Evolutionary conservation across 2,329 filamentous ascomycete species (phyloP), one percentile per base, ranked within the genome.

Genomic region (Aspergillus sp.): DNA sequence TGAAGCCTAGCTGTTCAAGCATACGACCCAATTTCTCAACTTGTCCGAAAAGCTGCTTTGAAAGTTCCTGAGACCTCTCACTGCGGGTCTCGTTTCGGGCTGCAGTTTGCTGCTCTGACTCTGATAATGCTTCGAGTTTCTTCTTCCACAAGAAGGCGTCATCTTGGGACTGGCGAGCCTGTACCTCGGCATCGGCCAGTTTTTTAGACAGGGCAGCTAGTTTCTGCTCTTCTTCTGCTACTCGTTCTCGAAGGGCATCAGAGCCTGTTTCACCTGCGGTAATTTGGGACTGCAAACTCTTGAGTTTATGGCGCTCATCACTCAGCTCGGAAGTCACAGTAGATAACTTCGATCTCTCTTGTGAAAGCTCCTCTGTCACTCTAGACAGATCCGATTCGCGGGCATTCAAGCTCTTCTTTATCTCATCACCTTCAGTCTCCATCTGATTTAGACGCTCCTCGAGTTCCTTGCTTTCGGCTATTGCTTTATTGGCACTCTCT

Each of bases 1-100:
- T 82, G 60, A 93, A 95, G 9, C 91, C 91, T 5, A 97, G 76
- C 28, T 89, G 81, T 60, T 97, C 90, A 1, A 98, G 75, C 38
- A 98, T 80, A 40, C 85, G 82, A 46, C 81, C 79, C n/a, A 96
- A 74, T 26, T 88, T 84, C 54, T 94, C 87, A 49, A 93, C 90
- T 49, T 95, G 88, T 1, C 82, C 77, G 62, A 88, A 94, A 4
- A 96, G 74, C 44, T 84, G 82, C 57, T 90, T 86, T 1, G 90
- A 94, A 9, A 97, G 73, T 50, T 96, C 88, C 61, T 88, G 89
- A 5, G 88, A 84, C 49, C 83, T 84, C 41, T 76, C 73, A 33
- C 85, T 85, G 37, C 89, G 86, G 37, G 80, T 76, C 35, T 89
- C 82, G 37, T 88, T 80, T 40, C 83, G 80, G 26, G 70, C 70